These are phyloP conservation scores for Amylocarpus encephaloides DNA, from an alignment of 2,329 filamentous ascomycete species.

Conservation along the genomic window DNA sequence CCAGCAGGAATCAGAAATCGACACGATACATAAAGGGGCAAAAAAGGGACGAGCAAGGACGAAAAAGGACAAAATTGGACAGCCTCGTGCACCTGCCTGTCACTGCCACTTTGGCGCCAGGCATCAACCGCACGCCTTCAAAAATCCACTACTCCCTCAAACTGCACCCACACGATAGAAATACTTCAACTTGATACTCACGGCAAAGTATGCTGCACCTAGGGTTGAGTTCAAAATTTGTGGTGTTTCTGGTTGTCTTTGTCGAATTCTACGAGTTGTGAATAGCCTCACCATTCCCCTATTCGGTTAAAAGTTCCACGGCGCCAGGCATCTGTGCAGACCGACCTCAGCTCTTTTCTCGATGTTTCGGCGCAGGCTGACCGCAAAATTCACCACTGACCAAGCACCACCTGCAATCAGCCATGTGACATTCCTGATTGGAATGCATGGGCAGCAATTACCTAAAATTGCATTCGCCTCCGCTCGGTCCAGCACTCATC, in stretches of 20 bases:
- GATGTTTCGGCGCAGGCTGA: background rate
- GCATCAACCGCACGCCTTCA: slow-evolving; percentile 1
- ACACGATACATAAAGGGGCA: no score
- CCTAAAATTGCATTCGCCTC: background rate
- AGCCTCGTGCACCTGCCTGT: background rate
- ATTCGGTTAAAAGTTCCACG: slow-evolving; percentile 16
- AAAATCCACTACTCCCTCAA: slow-evolving; percentile 1
- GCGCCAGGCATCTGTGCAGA: slow-evolving; percentile 19
- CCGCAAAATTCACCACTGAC: background rate
- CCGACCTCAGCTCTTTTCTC: background rate
- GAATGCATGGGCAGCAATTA: background rate
- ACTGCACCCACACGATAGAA: slow-evolving; percentile 1
- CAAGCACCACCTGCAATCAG: background rate
- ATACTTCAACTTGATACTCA: slow-evolving; percentile 10
- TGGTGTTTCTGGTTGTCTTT: slow-evolving; percentile 14
- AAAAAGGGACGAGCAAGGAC: no score
- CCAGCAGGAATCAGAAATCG: no score
- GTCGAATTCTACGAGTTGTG: slow-evolving; percentile 14
- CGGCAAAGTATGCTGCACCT: background rate
- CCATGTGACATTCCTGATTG: background rate
- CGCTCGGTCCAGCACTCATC: background rate
- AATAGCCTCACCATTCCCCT: slow-evolving; percentile 20
- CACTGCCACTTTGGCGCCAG: slow-evolving; percentile 6
- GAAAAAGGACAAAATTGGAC: no score
- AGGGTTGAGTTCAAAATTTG: slow-evolving; percentile 26